These are phyloP conservation scores for Vigna hirtella DNA, from an alignment of 306 rosid species.

Conservation along the genomic window DNA sequence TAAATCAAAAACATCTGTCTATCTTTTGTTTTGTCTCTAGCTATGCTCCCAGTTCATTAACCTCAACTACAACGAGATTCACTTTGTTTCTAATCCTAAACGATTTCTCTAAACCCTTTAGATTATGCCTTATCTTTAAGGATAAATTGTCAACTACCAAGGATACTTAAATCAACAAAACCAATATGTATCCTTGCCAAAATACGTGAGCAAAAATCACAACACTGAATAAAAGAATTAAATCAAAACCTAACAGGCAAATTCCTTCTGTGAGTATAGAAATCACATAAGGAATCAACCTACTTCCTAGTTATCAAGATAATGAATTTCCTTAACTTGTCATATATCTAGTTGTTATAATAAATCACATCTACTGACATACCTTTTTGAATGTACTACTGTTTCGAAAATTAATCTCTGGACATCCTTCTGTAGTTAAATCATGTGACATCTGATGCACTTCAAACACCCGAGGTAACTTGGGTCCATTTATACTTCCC, in stretches of 20 bases:
- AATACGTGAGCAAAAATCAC: not conserved
- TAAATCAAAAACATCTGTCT: no score
- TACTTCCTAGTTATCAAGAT: slow-evolving; percentile 7
- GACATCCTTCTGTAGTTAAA: slow-evolving; percentile 33
- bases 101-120: not conserved
- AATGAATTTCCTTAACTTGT: slow-evolving; percentile 8
- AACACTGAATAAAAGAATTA: not conserved
- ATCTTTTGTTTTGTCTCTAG: no score
- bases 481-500: slow-evolving; percentile 47
- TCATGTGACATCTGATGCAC: slow-evolving; percentile 39
- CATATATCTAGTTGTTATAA: not conserved
- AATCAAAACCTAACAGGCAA: slow-evolving; percentile 7
- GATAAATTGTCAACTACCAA: not conserved
- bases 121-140: not conserved
- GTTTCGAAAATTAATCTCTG: slow-evolving; percentile 37
- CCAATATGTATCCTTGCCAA: not conserved
- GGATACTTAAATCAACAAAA: not conserved
- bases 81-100: not conserved
- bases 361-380: slow-evolving; percentile 29
- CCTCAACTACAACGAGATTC: not conserved
- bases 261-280: not conserved
- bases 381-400: slow-evolving; percentile 47
- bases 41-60: no score
- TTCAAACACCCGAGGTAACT: slow-evolving; percentile 46
- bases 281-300: not conserved